Percentiles rank a stretch among this genome's conserved stretches.
Evolutionary conservation across 225 moss, liverwort and hornwort genomes (phyloP).

Genomic region (Sphagnum contortum): DNA sequence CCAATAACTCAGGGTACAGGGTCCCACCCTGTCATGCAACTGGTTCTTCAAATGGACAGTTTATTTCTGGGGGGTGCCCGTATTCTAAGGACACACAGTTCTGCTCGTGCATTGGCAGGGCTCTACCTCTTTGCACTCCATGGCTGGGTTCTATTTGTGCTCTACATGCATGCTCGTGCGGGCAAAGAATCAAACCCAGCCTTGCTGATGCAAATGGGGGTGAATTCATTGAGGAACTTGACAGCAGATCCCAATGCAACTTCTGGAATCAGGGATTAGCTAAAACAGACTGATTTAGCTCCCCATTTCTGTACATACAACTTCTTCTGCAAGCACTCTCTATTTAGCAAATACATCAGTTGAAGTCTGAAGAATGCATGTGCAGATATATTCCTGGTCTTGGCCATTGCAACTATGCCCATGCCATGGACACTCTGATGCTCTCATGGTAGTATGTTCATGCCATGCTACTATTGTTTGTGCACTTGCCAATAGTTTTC

Average conservation of each 20-base stretch:
- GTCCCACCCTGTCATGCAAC: slow-evolving; percentile 25
- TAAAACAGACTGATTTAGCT: too few species aligned
- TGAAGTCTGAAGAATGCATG: too few species aligned
- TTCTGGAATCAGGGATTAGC: background rate
- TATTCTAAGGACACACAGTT: slow-evolving; percentile 52
- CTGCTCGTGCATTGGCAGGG: slow-evolving; percentile 55
- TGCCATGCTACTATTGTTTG: too few species aligned
- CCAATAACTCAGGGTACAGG: slow-evolving; percentile 27
- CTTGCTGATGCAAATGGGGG: slow-evolving; percentile 17
- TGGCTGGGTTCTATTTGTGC: slow-evolving; percentile 69
- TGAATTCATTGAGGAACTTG: slow-evolving; percentile 38
- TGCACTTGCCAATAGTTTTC: too few species aligned
- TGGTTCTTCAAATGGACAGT: slow-evolving; percentile 61
- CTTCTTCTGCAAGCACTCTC: too few species aligned
- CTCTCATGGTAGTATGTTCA: too few species aligned
- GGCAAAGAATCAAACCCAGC: slow-evolving; percentile 11
- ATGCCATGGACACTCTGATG: too few species aligned
- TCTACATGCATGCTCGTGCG: slow-evolving; percentile 43
- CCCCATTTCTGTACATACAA: too few species aligned
- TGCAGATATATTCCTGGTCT: too few species aligned
- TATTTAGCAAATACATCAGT: too few species aligned
- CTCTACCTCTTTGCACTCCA: slow-evolving; percentile 66
- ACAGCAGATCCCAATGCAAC: slow-evolving; percentile 31
- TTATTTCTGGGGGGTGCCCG: slow-evolving; percentile 63
- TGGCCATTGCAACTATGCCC: too few species aligned